Conservation (phyloP, 2,329 filamentous ascomycete species). For the Alternaria alternata region DNA sequence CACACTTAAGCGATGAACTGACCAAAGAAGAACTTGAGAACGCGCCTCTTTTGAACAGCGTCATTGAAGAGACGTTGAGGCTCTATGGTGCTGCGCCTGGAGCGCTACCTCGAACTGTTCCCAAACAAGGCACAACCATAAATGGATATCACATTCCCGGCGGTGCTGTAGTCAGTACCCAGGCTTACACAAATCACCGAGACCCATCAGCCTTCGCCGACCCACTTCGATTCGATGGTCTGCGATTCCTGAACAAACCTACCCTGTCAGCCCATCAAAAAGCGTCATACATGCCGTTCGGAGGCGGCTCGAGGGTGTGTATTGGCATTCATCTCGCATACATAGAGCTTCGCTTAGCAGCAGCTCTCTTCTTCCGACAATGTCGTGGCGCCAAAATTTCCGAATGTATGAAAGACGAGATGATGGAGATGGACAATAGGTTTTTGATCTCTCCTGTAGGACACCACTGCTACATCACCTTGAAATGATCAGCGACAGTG, state of each 20-base stretch:
- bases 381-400: constrained; percentile 47
- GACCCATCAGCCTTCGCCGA: constrained; percentile 36
- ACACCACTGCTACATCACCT: constrained; percentile 50
- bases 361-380: constrained; percentile 60
- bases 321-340: constrained; percentile 72
- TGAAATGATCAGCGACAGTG: constrained; percentile 6
- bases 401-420: constrained; percentile 38
- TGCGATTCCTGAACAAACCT: constrained; percentile 37
- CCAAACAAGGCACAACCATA: constrained; percentile 44
- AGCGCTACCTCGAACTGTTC: constrained; percentile 47
- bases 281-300: constrained; percentile 71
- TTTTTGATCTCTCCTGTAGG: constrained; percentile 53
- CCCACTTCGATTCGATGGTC: constrained; percentile 42
- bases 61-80: constrained; percentile 52
- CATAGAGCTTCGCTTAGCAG: constrained; percentile 62
- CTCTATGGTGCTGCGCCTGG: constrained; percentile 49
- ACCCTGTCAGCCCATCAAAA: constrained; percentile 42
- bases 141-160: constrained; percentile 48
- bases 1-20: constrained; percentile 23
- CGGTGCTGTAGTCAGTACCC: constrained; percentile 48
- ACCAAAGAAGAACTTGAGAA: constrained; percentile 36
- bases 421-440: constrained; percentile 53
- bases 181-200: constrained; percentile 52
- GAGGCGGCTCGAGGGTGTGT: constrained; percentile 71
- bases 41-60: constrained; percentile 45